Evolutionary conservation across 1,284 basidiomycete genomes (phyloP).

Genomic region (Pseudozyma thailandica): DNA sequence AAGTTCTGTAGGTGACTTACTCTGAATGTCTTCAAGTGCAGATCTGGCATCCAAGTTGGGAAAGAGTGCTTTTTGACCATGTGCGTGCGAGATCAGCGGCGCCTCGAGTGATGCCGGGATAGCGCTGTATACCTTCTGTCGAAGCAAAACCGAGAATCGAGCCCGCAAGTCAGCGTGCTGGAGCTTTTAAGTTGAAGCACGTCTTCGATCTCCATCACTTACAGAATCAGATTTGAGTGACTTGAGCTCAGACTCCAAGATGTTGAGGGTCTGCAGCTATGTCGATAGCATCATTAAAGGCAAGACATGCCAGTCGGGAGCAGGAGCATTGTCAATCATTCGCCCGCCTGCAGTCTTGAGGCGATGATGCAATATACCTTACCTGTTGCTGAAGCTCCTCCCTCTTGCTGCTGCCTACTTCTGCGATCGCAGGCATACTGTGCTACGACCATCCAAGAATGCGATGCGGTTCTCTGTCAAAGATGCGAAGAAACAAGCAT

Average conservation of each 20-base stretch:
- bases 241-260: slow-evolving; percentile 35
- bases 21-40: slow-evolving; percentile 29
- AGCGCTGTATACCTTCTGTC: slow-evolving; percentile 40
- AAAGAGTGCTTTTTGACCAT: slow-evolving; percentile 26
- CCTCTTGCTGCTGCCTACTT: slow-evolving; percentile 3
- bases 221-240: slow-evolving; percentile 31
- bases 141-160: not conserved
- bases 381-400: slow-evolving; percentile 21
- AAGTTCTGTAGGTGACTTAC: slow-evolving; percentile 11
- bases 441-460: too few species aligned
- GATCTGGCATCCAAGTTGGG: slow-evolving; percentile 31
- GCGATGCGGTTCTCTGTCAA: too few species aligned
- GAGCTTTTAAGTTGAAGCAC: not conserved
- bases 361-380: too few species aligned
- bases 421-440: too few species aligned
- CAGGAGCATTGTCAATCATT: not conserved
- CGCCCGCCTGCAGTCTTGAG: too few species aligned
- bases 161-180: not conserved
- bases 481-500: too few species aligned
- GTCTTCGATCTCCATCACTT: slow-evolving; percentile 2
- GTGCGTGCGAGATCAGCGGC: slow-evolving; percentile 31
- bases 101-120: slow-evolving; percentile 24
- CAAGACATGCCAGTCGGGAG: too few species aligned
- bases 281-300: too few species aligned
- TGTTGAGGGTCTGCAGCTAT: slow-evolving; percentile 31